Conservation (phyloP, 495 filamentous ascomycete genomes). For the Trichoderma virens region DNA sequence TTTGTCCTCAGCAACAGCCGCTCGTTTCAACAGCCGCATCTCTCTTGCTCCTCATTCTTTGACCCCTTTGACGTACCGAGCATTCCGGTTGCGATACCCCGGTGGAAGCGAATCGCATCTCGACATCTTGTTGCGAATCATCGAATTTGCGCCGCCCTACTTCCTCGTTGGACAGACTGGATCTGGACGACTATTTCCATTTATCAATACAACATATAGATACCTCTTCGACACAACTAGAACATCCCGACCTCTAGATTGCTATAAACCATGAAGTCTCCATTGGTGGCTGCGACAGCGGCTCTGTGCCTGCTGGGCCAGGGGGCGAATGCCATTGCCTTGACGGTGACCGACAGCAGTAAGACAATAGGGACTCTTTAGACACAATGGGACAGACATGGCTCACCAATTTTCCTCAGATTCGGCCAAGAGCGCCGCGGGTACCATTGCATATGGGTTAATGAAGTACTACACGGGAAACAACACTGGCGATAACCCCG, state of each 20-base stretch:
- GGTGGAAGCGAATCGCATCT: neutral
- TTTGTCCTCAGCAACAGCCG: neutral
- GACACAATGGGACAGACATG: neutral
- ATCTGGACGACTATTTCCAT: constrained; percentile 1
- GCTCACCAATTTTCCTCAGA: constrained; percentile 18
- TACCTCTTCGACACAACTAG: neutral
- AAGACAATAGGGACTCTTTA: neutral
- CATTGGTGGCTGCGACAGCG: constrained; percentile 10
- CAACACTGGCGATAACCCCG: constrained; percentile 59
- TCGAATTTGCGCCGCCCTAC: neutral
- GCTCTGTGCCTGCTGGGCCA: constrained; percentile 19
- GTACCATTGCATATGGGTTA: constrained; percentile 38
- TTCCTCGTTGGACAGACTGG: neutral
- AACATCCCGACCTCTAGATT: neutral
- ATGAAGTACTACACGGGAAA: constrained; percentile 61
- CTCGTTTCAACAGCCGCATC: neutral
- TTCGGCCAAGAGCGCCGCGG: constrained; percentile 35
- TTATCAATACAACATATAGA: neutral
- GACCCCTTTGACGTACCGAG: neutral
- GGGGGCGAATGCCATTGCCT: constrained; percentile 20
- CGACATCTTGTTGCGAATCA: neutral
- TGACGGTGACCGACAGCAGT: constrained; percentile 24
- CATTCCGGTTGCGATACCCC: neutral
- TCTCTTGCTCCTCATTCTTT: neutral
- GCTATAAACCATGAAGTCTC: neutral